Percentiles rank a stretch among this genome's conserved stretches.
phyloP scores from a whole-genome alignment of 768 basidiomycete genomes.

The Paxillus involutus region DNA sequence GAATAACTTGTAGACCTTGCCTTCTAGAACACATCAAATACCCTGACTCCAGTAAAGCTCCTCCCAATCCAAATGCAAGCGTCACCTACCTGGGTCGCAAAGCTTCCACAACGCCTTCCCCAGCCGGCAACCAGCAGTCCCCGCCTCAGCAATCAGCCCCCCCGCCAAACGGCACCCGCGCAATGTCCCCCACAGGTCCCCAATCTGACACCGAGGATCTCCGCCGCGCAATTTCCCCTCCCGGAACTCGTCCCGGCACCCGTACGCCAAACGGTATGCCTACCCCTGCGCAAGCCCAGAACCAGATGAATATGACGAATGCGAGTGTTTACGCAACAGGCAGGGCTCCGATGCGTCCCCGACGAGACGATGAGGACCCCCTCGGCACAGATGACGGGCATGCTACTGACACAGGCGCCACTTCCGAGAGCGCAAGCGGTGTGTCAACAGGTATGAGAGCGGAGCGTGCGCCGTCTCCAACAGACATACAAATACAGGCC shows the following conservation, averaged over 20 bases:
- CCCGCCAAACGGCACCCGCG: constrained; percentile 40
- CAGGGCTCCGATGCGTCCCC: constrained; percentile 52
- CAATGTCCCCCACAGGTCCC: constrained; percentile 62
- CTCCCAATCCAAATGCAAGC: constrained; percentile 32
- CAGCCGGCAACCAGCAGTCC: constrained; percentile 29
- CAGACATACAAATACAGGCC: constrained; percentile 35
- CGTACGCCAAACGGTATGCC: constrained; percentile 33
- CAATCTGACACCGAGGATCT: constrained; percentile 53
- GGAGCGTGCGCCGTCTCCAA: constrained; percentile 56
- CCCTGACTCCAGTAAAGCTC: constrained; percentile 59
- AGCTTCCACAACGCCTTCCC: constrained; percentile 42
- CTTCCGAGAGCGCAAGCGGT: constrained; percentile 36
- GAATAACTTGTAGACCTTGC: constrained; percentile 4
- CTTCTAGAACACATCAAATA: constrained; percentile 87
- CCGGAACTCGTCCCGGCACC: constrained; percentile 43
- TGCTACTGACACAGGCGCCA: constrained; percentile 45
- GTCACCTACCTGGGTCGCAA: constrained; percentile 42
- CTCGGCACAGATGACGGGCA: constrained; percentile 50
- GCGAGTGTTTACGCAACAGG: constrained; percentile 41
- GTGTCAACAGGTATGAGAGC: constrained; percentile 29
- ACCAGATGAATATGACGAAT: constrained; percentile 5
- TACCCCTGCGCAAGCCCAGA: constrained; percentile 9
- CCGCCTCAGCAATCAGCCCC: constrained; percentile 30
- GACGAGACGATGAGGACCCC: constrained; percentile 39
- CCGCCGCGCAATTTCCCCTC: constrained; percentile 69